Percentiles rank a stretch among this genome's conserved stretches.
Evolutionary conservation across 2,329 filamentous ascomycete species (phyloP).

Genomic region (Fusarium albidum): DNA sequence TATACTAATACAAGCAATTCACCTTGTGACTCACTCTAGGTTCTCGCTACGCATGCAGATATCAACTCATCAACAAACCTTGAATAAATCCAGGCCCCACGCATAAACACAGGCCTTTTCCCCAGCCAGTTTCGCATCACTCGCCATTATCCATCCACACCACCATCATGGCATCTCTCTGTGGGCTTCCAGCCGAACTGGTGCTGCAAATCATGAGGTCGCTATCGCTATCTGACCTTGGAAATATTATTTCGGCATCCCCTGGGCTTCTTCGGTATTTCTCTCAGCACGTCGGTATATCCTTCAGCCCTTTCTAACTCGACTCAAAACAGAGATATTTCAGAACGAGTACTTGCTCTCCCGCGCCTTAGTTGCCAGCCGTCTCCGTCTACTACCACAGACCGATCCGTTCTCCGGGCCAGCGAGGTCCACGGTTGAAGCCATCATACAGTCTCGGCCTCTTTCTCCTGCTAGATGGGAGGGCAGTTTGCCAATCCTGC

Average conservation of each 20-base stretch:
- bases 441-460: slow-evolving; percentile 7
- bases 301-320: slow-evolving; percentile 8
- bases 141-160: background rate
- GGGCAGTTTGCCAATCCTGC: slow-evolving; percentile 8
- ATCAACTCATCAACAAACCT: no score
- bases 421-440: slow-evolving; percentile 2
- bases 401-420: slow-evolving; percentile 1
- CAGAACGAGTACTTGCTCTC: slow-evolving; percentile 5
- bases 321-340: slow-evolving; percentile 4
- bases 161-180: slow-evolving; percentile 4
- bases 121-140: background rate
- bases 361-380: slow-evolving; percentile 5
- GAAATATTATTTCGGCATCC: slow-evolving; percentile 1
- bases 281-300: background rate
- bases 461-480: slow-evolving; percentile 1
- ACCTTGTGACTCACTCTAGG: no score
- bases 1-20: no score
- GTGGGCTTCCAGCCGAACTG: slow-evolving; percentile 9
- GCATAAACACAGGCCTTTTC: slow-evolving; percentile 1
- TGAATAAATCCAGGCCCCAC: background rate
- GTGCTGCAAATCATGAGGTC: slow-evolving; percentile 9
- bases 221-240: slow-evolving; percentile 5
- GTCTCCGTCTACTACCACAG: background rate
- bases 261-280: slow-evolving; percentile 8
- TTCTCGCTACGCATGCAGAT: no score